Evolutionary conservation across 345 rosid species (phyloP).

Genomic region (Passiflora organensis): DNA sequence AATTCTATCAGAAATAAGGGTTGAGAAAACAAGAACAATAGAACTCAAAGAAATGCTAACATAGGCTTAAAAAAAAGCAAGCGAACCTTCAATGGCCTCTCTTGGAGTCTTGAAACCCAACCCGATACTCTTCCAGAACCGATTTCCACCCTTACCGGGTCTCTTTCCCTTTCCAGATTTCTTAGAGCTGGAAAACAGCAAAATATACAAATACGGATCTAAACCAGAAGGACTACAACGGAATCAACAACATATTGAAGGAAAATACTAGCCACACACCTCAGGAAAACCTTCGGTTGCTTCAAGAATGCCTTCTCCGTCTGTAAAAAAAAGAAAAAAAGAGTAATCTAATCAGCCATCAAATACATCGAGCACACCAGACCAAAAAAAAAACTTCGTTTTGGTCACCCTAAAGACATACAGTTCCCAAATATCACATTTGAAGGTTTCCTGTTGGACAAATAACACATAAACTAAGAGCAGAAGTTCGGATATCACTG

Average conservation of each 20-base stretch:
- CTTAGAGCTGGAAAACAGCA: background rate
- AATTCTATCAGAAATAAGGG: background rate
- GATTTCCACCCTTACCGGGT: conserved; percentile 1
- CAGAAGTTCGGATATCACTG: no score
- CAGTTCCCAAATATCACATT: no score
- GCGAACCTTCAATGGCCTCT: background rate
- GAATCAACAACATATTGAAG: background rate
- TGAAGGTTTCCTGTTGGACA: no score
- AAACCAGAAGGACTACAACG: background rate
- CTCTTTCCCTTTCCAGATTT: background rate
- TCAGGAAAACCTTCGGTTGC: conserved; percentile 1
- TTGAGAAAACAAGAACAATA: background rate
- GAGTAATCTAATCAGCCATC: background rate
- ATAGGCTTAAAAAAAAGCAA: background rate
- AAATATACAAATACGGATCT: background rate
- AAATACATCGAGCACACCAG: background rate
- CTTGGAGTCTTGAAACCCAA: conserved; percentile 1
- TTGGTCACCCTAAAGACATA: no score
- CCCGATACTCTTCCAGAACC: conserved; percentile 3
- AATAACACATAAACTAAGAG: no score
- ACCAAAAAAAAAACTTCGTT: background rate
- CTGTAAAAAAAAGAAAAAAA: background rate
- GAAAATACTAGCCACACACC: background rate
- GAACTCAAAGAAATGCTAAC: background rate
- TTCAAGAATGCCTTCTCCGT: background rate